phyloP scores from a whole-genome alignment of 257 asterid genomes.

The Petunia axillaris region DNA sequence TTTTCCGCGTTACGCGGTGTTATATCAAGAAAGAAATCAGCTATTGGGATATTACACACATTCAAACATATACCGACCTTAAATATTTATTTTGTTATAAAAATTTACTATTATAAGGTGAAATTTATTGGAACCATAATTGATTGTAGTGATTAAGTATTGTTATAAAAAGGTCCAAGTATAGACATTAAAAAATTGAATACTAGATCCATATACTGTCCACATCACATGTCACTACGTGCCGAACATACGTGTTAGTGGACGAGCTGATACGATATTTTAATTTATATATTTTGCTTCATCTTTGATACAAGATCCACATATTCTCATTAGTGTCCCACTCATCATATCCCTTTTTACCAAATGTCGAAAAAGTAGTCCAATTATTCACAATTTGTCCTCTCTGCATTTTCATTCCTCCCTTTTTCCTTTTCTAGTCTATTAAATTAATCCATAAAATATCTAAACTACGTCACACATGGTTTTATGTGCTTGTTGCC shows the following conservation, averaged over 20 bases:
- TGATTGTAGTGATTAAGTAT: too few relatives aligned
- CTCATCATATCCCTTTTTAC: not conserved
- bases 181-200: too few relatives aligned
- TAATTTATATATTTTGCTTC: not conserved
- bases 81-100: too few relatives aligned
- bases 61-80: too few relatives aligned
- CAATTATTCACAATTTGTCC: not conserved
- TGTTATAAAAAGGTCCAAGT: too few relatives aligned
- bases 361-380: not conserved
- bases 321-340: not conserved
- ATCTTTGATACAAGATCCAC: conserved; percentile 3
- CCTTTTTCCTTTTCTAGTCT: not conserved
- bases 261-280: not conserved
- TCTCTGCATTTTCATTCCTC: not conserved
- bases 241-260: not conserved
- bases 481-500: not conserved
- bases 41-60: too few relatives aligned
- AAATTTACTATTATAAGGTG: too few relatives aligned
- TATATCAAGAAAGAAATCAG: not conserved
- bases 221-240: conserved; percentile 9
- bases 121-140: too few relatives aligned
- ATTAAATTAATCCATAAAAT: not conserved
- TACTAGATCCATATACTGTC: not conserved
- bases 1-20: not conserved
- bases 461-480: not conserved